These are phyloP conservation scores for Diplodia sapinea DNA, from an alignment of 2,329 filamentous ascomycete genomes.

Conservation along the genomic window DNA sequence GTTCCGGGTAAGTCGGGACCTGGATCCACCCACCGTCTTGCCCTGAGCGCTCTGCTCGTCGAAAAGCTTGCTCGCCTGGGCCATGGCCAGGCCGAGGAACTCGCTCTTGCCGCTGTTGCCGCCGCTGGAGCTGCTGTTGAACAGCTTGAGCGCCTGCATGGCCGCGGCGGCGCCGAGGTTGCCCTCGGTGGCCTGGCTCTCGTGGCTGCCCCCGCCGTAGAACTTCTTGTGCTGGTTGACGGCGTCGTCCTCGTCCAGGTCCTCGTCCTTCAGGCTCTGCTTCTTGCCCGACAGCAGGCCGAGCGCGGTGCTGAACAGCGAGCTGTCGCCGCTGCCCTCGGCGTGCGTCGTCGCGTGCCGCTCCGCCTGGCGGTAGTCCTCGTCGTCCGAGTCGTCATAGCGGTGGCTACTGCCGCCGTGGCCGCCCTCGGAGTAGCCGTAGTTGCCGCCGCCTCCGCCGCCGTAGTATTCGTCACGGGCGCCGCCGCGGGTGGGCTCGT, in stretches of 20 bases:
- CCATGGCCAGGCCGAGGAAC: constrained; percentile 86
- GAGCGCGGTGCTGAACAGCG: constrained; percentile 63
- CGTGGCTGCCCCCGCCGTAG: constrained; percentile 63
- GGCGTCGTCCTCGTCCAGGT: constrained; percentile 69
- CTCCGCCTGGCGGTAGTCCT: constrained; percentile 61
- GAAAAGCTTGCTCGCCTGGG: constrained; percentile 80
- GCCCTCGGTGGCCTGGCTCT: constrained; percentile 52
- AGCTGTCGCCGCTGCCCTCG: constrained; percentile 55
- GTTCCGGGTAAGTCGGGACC: constrained; percentile 49
- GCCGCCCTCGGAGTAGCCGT: no score
- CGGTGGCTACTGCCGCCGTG: constrained; percentile 38
- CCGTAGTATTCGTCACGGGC: constrained; percentile 42
- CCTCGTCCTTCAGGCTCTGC: constrained; percentile 55
- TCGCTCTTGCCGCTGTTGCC: constrained; percentile 67
- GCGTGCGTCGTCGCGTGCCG: constrained; percentile 62
- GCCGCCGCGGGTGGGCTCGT: constrained; percentile 35
- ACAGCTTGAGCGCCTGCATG: constrained; percentile 82
- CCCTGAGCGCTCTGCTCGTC: constrained; percentile 64
- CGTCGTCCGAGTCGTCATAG: constrained; percentile 48
- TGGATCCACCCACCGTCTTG: constrained; percentile 53
- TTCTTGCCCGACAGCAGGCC: constrained; percentile 62
- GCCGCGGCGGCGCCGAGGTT: constrained; percentile 72
- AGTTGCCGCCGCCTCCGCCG: no score
- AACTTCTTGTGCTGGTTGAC: constrained; percentile 77
- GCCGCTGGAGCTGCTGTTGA: constrained; percentile 61